Evolutionary conservation across 2,329 filamentous ascomycete genomes (phyloP).

Genomic region (Stromatinia cepivora): DNA sequence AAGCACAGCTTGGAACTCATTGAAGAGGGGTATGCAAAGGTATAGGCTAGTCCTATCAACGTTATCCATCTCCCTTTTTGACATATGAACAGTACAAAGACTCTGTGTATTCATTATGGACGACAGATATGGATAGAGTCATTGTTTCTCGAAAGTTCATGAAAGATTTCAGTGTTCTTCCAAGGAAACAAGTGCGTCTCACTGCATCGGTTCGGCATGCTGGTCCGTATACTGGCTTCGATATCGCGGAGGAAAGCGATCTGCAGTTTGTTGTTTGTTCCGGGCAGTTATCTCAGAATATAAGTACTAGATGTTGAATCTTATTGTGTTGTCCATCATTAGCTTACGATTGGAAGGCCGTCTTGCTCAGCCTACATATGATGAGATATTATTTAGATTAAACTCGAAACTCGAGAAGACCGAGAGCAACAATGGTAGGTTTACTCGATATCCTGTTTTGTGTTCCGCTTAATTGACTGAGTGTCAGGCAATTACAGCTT

Average conservation of each 20-base stretch:
- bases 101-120: conserved; percentile 10
- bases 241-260: conserved; percentile 16
- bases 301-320: background rate
- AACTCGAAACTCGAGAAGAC: background rate
- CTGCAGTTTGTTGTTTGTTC: conserved; percentile 15
- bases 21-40: conserved; percentile 4
- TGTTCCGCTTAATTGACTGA: background rate
- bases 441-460: background rate
- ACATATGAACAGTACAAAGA: background rate
- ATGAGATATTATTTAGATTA: conserved; percentile 7
- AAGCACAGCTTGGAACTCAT: conserved; percentile 5
- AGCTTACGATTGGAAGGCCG: background rate
- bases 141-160: conserved; percentile 12
- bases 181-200: conserved; percentile 9
- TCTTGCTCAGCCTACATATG: background rate
- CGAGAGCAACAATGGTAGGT: background rate
- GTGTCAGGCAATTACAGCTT: background rate
- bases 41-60: background rate
- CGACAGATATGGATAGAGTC: conserved; percentile 8
- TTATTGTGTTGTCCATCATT: background rate
- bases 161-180: conserved; percentile 9
- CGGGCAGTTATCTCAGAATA: conserved; percentile 12
- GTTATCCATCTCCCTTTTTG: background rate
- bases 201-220: conserved; percentile 4
- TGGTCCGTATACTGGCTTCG: conserved; percentile 4